phyloP scores from a whole-genome alignment of 768 basidiomycete genomes.

The Pseudohyphozyma bogoriensis region DNA sequence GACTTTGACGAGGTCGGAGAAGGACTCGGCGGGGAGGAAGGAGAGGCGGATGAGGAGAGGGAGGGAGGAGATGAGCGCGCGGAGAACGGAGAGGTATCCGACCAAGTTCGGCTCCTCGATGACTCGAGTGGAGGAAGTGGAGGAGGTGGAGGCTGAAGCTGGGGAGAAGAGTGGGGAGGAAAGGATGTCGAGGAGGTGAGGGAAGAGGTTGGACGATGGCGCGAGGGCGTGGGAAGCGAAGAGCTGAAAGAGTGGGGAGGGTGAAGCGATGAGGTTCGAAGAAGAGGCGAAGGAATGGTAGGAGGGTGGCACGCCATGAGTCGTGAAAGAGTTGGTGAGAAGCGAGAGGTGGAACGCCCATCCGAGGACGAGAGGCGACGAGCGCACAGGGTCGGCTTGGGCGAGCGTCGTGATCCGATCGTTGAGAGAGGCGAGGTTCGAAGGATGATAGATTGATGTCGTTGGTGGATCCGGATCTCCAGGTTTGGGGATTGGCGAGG shows the following conservation, averaged over 20 bases:
- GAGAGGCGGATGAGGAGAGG: slow-evolving; percentile 27
- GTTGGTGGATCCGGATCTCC: slow-evolving; percentile 13
- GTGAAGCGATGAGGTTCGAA: slow-evolving; percentile 17
- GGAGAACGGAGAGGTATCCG: slow-evolving; percentile 34
- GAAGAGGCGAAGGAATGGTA: slow-evolving; percentile 30
- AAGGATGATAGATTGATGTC: slow-evolving; percentile 38
- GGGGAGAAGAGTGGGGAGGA: slow-evolving; percentile 17
- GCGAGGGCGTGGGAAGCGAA: slow-evolving; percentile 27
- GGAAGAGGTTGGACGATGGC: slow-evolving; percentile 17
- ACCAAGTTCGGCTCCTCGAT: slow-evolving; percentile 26
- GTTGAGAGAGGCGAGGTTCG: slow-evolving; percentile 46
- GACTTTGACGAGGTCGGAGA: slow-evolving; percentile 58
- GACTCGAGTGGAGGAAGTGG: slow-evolving; percentile 2
- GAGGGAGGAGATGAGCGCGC: slow-evolving; percentile 24
- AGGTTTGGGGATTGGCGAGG: slow-evolving; percentile 20
- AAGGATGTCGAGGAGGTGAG: slow-evolving; percentile 11
- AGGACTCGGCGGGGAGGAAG: slow-evolving; percentile 43
- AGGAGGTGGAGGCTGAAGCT: slow-evolving; percentile 1
- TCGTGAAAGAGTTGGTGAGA: slow-evolving; percentile 36
- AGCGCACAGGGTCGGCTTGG: slow-evolving; percentile 51
- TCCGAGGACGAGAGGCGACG: slow-evolving; percentile 60
- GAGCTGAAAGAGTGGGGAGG: slow-evolving; percentile 15
- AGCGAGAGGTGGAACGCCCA: slow-evolving; percentile 77
- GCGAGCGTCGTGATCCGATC: slow-evolving; percentile 57
- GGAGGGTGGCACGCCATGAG: slow-evolving; percentile 28